These are phyloP conservation scores for Mortierella alpina DNA, from an alignment of 192 early-diverging fungal species.

Conservation along the genomic window DNA sequence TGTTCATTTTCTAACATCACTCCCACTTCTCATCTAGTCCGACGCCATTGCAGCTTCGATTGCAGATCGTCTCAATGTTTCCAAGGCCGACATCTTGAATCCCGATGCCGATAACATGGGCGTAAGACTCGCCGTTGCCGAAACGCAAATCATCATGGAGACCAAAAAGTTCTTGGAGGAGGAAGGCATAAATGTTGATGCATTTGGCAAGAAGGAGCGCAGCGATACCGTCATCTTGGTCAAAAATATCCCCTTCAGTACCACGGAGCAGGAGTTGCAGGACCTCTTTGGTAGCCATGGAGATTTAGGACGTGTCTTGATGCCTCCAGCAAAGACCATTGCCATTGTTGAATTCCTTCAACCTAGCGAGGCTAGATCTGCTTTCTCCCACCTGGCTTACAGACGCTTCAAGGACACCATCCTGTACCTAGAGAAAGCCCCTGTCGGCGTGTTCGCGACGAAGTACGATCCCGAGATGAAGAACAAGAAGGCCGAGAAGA, in stretches of 20 bases:
- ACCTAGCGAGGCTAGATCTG: constrained; percentile 88
- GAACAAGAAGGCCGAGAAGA: constrained; percentile 45
- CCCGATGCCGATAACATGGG: constrained; percentile 90
- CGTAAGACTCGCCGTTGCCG: constrained; percentile 95
- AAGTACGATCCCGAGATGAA: constrained; percentile 62
- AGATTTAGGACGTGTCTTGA: constrained; percentile 87
- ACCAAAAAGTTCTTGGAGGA: constrained; percentile 93
- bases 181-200: constrained; percentile 73
- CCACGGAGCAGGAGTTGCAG: constrained; percentile 84
- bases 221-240: constrained; percentile 93
- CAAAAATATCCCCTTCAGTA: constrained; percentile 92
- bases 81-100: constrained; percentile 92
- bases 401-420: constrained; percentile 91
- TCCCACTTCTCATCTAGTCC: constrained; percentile 49
- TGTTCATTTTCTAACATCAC: neutral
- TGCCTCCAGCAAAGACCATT: constrained; percentile 93
- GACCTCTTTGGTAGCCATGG: constrained; percentile 90
- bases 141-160: constrained; percentile 95
- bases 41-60: constrained; percentile 97
- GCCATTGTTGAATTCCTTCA: constrained; percentile 95
- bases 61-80: constrained; percentile 89
- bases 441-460: constrained; percentile 79
- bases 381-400: constrained; percentile 91
- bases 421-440: constrained; percentile 95
- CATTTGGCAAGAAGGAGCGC: constrained; percentile 82